Conservation (phyloP, 108 stramenopile species). For the Fistulifera pelliculosa region DNA sequence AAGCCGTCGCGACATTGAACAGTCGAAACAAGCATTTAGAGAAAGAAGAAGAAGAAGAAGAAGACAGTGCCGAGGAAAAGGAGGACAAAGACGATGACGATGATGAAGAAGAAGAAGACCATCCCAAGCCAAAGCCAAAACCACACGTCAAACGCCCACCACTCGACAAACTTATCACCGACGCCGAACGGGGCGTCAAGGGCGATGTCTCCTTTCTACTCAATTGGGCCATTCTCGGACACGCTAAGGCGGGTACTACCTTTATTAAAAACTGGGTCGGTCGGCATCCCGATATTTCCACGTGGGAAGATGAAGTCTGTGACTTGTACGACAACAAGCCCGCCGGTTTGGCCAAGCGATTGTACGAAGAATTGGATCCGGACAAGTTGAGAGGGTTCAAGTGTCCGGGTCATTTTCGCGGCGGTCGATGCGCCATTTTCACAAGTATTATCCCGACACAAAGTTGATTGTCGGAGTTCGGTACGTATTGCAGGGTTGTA, state of each 20-base stretch:
- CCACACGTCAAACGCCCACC: neutral
- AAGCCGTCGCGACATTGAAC: no score
- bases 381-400: neutral
- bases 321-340: neutral
- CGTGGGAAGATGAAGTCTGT: constrained; percentile 3
- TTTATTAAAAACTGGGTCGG: neutral
- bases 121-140: no score
- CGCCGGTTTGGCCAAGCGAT: neutral
- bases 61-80: no score
- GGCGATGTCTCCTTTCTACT: neutral
- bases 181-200: neutral
- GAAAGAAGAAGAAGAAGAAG: no score
- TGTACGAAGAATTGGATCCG: neutral
- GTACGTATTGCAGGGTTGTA: constrained; percentile 2
- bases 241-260: neutral
- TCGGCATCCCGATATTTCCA: neutral
- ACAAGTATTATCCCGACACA: constrained; percentile 8
- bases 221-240: constrained; percentile 2
- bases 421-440: neutral
- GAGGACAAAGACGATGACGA: no score
- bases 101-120: no score
- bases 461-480: constrained; percentile 16
- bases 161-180: neutral
- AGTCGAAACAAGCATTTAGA: no score
- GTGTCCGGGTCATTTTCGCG: neutral